Evolutionary conservation across 768 basidiomycete genomes (phyloP), one percentile per base, ranked within the genome.

Genomic region (Clitopilus passeckerianus): DNA sequence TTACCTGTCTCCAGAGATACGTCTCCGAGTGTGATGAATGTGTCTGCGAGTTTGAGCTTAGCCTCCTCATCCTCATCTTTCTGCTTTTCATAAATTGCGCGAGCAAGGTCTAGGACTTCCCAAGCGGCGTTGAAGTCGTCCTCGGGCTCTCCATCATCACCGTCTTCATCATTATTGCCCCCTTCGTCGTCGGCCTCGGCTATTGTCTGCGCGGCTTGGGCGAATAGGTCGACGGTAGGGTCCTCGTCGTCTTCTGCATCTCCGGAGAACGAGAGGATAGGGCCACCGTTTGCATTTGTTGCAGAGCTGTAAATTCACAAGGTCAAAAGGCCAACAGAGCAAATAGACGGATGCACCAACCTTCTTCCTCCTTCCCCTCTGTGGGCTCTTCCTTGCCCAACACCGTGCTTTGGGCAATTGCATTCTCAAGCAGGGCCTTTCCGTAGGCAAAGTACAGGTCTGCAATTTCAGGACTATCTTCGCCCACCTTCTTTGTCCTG

Each of bases 41-140:
- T 91, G 62, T 98, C 95, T 3, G 96, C 96, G 55, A 96, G 79
- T 75, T 91, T 92, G 57, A 96, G 80, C 68, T 83, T 87, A 34
- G 84, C 72, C 57, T 82, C 80, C 14, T 89, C 86, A 44, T 82
- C 80, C 5, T 79, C 75, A 10, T 72, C 67, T 18, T 77, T 76
- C 61, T 82, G 80, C 71, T 89, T 90, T 63, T 87, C 85, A 66
- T 92, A 95, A 60, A 96, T 88, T 10, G 88, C 85, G 41, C 95
- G 81, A 20, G 96, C 95, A 58, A 96, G 85, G 65, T 99, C 97
- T n/a, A 99, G 79, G 2, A 96, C 89, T 68, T 97, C 92, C 95
- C 96, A 99, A 12, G 97, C 94, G 23, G 93, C 93, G 64, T 96
- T 97, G 72, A 97, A 97, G 67, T 98, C 97, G 65, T 99, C 97